These are phyloP conservation scores for Mycena olivaceomarginata DNA, from an alignment of 768 basidiomycete genomes.

Conservation along the genomic window DNA sequence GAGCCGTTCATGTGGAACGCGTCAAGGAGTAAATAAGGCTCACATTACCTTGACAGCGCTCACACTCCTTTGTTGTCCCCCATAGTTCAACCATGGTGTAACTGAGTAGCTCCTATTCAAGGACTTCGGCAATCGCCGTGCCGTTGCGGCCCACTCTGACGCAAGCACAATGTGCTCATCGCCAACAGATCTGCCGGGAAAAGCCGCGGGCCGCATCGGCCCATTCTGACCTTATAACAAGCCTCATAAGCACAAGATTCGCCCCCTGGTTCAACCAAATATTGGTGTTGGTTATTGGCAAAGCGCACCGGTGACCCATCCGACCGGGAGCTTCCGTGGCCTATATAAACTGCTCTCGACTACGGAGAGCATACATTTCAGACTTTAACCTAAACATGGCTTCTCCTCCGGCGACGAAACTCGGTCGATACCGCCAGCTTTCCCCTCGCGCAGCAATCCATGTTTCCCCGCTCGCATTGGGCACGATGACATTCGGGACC, in stretches of 20 bases:
- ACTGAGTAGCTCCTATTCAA: no score
- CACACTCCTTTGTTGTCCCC: no score
- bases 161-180: no score
- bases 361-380: not conserved
- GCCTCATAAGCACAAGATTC: not conserved
- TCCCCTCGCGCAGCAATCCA: slow-evolving; percentile 61
- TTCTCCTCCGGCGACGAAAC: slow-evolving; percentile 38
- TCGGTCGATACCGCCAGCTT: slow-evolving; percentile 58
- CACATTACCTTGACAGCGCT: no score
- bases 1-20: no score
- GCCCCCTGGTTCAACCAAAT: not conserved
- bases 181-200: not conserved
- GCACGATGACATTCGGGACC: slow-evolving; percentile 65
- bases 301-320: not conserved
- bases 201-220: not conserved
- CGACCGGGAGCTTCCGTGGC: not conserved
- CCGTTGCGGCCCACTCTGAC: no score
- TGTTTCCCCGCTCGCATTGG: slow-evolving; percentile 66
- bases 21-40: no score
- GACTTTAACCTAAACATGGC: not conserved
- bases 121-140: no score
- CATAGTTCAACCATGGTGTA: no score
- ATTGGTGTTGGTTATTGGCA: not conserved
- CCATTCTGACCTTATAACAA: not conserved
- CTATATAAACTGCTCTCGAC: not conserved